phyloP scores from a whole-genome alignment of 208 protist species.

The Trypanosoma melophagium region DNA sequence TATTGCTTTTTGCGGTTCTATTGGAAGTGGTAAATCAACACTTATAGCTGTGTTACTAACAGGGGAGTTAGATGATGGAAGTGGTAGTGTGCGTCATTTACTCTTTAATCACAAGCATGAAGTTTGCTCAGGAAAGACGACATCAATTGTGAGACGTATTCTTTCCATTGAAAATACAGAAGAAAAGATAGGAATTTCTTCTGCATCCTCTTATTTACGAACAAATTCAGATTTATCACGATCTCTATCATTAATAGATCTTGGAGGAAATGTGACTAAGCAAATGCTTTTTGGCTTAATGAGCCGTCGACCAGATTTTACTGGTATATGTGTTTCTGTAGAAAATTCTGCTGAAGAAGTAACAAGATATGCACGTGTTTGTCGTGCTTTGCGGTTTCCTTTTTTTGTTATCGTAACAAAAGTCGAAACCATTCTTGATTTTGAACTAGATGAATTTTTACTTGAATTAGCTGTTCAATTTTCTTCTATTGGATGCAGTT shows the following conservation, averaged over 20 bases:
- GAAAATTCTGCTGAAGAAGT: slow-evolving; percentile 37
- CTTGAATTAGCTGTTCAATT: slow-evolving; percentile 74
- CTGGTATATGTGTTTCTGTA: slow-evolving; percentile 66
- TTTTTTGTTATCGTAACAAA: slow-evolving; percentile 95
- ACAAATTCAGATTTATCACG: slow-evolving; percentile 35
- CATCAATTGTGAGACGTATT: slow-evolving; percentile 91
- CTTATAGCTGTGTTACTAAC: slow-evolving; percentile 77
- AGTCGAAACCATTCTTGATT: slow-evolving; percentile 90
- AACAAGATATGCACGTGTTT: slow-evolving; percentile 89
- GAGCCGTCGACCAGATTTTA: slow-evolving; percentile 90
- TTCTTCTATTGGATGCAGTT: slow-evolving; percentile 34
- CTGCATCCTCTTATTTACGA: slow-evolving; percentile 6
- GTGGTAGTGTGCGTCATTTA: slow-evolving; percentile 67
- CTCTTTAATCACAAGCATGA: slow-evolving; percentile 97
- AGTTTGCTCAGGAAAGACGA: slow-evolving; percentile 92
- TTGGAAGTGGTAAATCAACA: slow-evolving; percentile 87
- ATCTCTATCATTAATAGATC: slow-evolving; percentile 57
- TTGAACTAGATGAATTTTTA: slow-evolving; percentile 90
- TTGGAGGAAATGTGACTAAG: slow-evolving; percentile 79
- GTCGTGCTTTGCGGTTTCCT: slow-evolving; percentile 89
- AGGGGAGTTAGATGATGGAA: slow-evolving; percentile 74
- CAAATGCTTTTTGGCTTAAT: slow-evolving; percentile 92
- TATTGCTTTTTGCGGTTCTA: slow-evolving; percentile 83
- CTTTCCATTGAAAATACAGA: slow-evolving; percentile 63
- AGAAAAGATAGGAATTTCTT: slow-evolving; percentile 15